Conservation (phyloP, 2,329 filamentous ascomycete genomes). For the Geosmithia flava region DNA sequence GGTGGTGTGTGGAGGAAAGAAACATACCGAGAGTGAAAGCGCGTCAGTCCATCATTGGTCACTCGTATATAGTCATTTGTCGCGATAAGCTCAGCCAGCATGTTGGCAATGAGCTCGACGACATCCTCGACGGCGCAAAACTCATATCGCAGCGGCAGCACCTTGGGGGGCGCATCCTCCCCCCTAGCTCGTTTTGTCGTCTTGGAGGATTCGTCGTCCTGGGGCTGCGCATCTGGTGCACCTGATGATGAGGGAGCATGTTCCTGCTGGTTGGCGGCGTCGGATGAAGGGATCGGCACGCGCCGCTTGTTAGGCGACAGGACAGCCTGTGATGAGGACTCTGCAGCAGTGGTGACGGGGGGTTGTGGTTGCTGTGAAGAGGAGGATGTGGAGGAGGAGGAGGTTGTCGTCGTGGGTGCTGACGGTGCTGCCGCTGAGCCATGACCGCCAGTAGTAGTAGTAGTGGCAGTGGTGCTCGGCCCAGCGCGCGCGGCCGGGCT, state of each 20-base stretch:
- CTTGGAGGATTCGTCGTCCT: slow-evolving; percentile 1
- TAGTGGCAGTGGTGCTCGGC: neutral
- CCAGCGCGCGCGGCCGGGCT: neutral
- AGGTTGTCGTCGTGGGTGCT: neutral
- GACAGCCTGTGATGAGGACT: neutral
- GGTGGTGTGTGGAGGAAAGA: neutral
- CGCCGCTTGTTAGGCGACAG: slow-evolving; percentile 19
- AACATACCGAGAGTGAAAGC: slow-evolving; percentile 80
- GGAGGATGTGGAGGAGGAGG: slow-evolving; percentile 4
- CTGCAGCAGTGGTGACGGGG: neutral
- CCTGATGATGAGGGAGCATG: neutral
- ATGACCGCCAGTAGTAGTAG: neutral
- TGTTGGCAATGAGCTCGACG: slow-evolving; percentile 81
- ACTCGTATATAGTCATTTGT: slow-evolving; percentile 80
- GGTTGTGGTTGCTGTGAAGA: neutral
- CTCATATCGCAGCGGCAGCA: slow-evolving; percentile 66
- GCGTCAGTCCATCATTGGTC: slow-evolving; percentile 67
- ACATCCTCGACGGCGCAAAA: slow-evolving; percentile 73
- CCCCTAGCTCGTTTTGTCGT: slow-evolving; percentile 41
- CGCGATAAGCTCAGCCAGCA: slow-evolving; percentile 89
- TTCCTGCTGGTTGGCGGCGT: neutral
- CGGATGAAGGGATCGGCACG: neutral
- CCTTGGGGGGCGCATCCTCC: slow-evolving; percentile 37
- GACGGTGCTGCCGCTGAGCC: neutral
- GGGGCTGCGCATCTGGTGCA: neutral